Base-by-base conservation (phyloP, 345 rosid species). In the Ailanthus altissimus region DNA sequence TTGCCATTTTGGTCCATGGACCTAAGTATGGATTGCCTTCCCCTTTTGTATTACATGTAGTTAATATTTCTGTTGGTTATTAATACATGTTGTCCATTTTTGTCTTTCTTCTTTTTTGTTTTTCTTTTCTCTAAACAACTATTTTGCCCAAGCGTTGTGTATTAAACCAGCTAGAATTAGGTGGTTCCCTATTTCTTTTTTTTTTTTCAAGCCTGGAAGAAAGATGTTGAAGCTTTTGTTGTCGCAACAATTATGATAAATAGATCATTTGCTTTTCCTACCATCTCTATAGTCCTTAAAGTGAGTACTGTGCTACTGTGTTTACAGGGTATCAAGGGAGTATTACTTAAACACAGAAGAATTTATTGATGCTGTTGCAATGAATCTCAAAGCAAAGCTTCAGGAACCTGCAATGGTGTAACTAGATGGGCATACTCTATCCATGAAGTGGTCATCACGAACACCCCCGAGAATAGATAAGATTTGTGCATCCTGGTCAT, bases 341-440 rank as follows among this genome's bases (percentile, higher is more conserved):
- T 81, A 45, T 73, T 96, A 84, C 86, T 72, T 93, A 86, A 91
- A 76, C 85, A 96, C 99, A 0, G 98, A 89, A 81, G 93, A 92
- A 83, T 96, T 96, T 76, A 91, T 96, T 0, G 93, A 90, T 81
- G 92, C 92, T 12, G 97, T 95, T 64, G 96, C 90, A 43, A 74
- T 79, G 28, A 88, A 84, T 81, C 90, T 93, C 46, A 81, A 83
- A 32, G 32, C 85, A 38, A 88, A 87, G 87, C 90, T 92, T 67
- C 74, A 14, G 77, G 80, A 85, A 81, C 85, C 89, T 10, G 77
- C 86, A 18, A 28, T 65, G 69, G 83, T 81, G 78, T 88, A 76
- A 85, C 42, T 73, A 70, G 71, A 68, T 70, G 40, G 16, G 36
- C 0, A 23, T 32, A 32, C 43, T 13, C n/a, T 45, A 66, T n/a